Evolutionary conservation across 2,329 filamentous ascomycete species (phyloP), one percentile per base, ranked within the genome.

Genomic region (Cercospora zeae-maydis): DNA sequence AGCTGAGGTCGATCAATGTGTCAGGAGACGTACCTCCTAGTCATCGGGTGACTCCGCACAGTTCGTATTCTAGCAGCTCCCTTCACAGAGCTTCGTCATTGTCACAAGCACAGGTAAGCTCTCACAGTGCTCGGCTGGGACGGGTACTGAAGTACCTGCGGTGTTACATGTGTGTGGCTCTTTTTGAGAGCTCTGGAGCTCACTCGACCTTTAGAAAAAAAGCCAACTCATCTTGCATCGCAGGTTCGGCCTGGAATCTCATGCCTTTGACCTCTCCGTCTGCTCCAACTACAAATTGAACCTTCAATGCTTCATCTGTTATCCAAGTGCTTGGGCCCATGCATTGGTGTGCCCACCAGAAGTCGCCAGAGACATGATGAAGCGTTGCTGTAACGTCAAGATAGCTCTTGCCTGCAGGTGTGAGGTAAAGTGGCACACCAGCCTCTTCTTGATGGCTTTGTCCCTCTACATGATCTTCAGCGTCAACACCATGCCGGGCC

Each of bases 131-230:
- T 47, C 11, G 42, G 42, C 42, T 47, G 42, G 42, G 4, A 21
- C 42, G 24, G 42, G 42, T 47, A 47, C 42, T 27, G 42, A 47
- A 27, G 42, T 47, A 47, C 42, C 42, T 47, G 42, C 42, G 24
- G 42, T 47, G 19, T 47, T 47, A 27, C 42, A 47, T 47, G 42
- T 47, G 42, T n/a, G n/a, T n/a, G n/a, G n/a, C n/a, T 16, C 42
- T 47, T 19, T 3, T 14, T 16, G 42, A 47, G 11, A 47, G 19
- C 42, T 47, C 30, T 13, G 42, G 42, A 47, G 16, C 19, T 47
- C 37, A 55, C 49, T 63, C 55, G 14, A 66, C 33, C 61, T 56
- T 66, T 31, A 56, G n/a, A 33, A 59, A 66, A 49, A 63, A 62
- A 6, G 63, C 61, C 33, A 66, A 47, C 14, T 58, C 58, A 14